A percentile compares a stretch with the other conserved stretches of the same genome.
phyloP scores from a whole-genome alignment of 306 rosid species.

The Hippophae gyantsensis region DNA sequence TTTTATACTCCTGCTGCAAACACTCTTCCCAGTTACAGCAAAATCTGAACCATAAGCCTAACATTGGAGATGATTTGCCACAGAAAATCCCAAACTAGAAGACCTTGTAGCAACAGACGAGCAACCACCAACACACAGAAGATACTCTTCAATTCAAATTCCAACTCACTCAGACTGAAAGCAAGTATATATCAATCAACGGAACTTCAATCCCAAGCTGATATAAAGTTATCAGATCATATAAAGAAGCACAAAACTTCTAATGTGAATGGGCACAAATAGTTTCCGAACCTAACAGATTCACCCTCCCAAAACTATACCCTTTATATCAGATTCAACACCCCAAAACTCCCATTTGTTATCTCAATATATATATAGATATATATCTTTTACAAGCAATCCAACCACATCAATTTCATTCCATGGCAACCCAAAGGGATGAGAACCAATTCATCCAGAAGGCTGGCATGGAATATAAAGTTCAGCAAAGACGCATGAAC shows the following conservation, averaged over 20 bases:
- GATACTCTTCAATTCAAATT: conserved; percentile 13
- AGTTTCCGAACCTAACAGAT: no score
- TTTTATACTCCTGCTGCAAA: conserved; percentile 18
- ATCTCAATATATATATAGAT: conserved; percentile 6
- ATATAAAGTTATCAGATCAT: no score
- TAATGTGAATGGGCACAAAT: no score
- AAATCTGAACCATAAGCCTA: conserved; percentile 18
- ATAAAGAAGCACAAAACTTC: no score
- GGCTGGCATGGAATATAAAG: conserved; percentile 9
- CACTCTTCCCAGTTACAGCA: conserved; percentile 17
- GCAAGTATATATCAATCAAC: not conserved
- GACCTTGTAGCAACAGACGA: no score
- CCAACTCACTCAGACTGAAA: conserved; percentile 11
- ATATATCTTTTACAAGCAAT: not conserved
- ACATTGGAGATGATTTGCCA: conserved; percentile 16
- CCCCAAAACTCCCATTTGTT: conserved; percentile 14
- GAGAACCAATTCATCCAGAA: conserved; percentile 14
- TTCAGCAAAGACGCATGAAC: conserved; percentile 15
- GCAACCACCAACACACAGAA: not conserved
- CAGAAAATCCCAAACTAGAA: not conserved
- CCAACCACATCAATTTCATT: conserved; percentile 13
- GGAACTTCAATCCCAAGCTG: no score
- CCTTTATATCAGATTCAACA: conserved; percentile 11
- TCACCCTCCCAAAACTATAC: not conserved
- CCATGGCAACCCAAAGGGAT: conserved; percentile 4